Percentiles rank a stretch among this genome's conserved stretches.
Conservation (phyloP, 78 protist species). For the Chrysochromulina parva region DNA sequence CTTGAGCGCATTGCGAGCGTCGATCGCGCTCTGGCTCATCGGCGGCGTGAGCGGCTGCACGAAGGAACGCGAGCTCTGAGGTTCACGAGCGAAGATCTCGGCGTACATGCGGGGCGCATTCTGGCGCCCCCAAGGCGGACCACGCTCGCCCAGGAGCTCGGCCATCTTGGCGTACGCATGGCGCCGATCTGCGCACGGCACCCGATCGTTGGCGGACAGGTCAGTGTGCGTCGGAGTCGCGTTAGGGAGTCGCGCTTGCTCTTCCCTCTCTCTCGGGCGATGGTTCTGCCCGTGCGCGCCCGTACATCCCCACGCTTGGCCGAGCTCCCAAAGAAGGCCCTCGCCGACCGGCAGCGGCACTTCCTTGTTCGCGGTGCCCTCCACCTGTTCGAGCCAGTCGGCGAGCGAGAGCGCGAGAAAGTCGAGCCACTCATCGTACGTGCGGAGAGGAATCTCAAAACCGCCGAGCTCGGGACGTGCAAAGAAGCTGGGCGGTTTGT, state of each 20-base stretch:
- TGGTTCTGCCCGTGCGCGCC: too few species aligned
- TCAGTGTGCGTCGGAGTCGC: too few species aligned
- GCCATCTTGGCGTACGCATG: background rate
- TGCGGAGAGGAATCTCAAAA: background rate
- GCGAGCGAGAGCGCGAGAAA: background rate
- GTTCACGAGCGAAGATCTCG: background rate
- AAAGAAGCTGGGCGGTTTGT: background rate
- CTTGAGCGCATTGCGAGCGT: too few species aligned
- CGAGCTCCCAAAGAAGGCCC: background rate
- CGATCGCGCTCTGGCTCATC: too few species aligned
- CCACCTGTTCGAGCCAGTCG: slow-evolving; percentile 31
- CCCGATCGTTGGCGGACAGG: too few species aligned
- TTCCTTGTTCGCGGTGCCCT: background rate
- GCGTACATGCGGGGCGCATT: background rate
- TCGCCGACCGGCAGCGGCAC: too few species aligned
- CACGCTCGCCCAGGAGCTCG: background rate
- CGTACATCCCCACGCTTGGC: background rate
- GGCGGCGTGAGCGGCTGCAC: too few species aligned
- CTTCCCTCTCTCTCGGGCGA: too few species aligned
- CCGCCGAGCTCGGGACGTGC: slow-evolving; percentile 27
- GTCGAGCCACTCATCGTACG: background rate
- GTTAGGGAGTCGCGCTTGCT: too few species aligned
- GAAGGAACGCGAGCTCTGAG: background rate
- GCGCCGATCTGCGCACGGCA: background rate
- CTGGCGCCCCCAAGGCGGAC: background rate